Evolutionary conservation across 2,329 filamentous ascomycete species (phyloP), one percentile per base, ranked within the genome.

Genomic region (Clonostachys solani): DNA sequence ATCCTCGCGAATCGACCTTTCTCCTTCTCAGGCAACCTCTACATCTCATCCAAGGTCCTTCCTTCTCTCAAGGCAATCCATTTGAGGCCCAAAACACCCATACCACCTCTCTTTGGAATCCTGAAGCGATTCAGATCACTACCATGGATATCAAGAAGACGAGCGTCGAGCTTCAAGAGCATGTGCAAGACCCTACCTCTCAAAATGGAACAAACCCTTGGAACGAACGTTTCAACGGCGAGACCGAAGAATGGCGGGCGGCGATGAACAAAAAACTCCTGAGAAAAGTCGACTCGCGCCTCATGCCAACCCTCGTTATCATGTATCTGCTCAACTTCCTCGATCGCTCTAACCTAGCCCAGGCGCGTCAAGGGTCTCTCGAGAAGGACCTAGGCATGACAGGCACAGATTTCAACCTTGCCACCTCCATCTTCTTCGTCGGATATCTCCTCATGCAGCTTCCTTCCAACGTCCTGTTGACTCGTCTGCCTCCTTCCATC

Each of bases 281-380:
- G 61, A 77, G 81, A 54, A 91, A 89, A 67, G 82, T 91, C 47
- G 87, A 91, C 59, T 56, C 75, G 17, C 75, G 15, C 36, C 36
- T 85, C 50, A 90, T 61, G 69, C 84, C 61, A 70, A 78, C 86
- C 54, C 78, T 90, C 48, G 80, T 89, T 43, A 61, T 89, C 52
- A 87, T 90, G 68, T 89, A 89, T 58, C 87, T 90, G 60, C 73
- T 69, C 62, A 89, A 89, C 65, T 89, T 88, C 62, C 71, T 83
- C 36, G 81, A 86, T 56, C 71, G 82, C 36, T 84, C 84, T 60
- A 85, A 87, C 61, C 85, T 87, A 52, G 83, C 83, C 3, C 75
- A 83, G 2, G 85, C 85, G 2, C 74, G 80, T 18, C 71, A 88
- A 44, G 80, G 81, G 58, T 83, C 83, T 6, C 67, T 88, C 19